Evolutionary conservation across 1,139 yeast genomes (phyloP).

Genomic region (Suhomyces kunorum): DNA sequence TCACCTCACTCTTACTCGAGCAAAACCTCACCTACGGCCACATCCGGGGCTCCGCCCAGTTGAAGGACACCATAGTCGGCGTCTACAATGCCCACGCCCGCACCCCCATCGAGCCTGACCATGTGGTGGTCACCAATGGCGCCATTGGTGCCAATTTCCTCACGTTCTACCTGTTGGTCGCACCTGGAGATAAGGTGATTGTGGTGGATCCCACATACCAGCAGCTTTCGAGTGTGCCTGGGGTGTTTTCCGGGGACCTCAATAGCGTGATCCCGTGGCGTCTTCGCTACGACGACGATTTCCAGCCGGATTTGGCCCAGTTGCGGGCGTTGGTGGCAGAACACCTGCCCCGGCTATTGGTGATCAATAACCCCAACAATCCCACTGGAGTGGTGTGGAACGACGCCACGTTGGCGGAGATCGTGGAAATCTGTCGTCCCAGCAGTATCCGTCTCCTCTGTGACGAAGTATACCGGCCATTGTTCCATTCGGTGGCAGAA

Average conservation of each 20-base stretch:
- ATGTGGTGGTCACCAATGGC: slow-evolving; percentile 55
- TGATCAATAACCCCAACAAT: slow-evolving; percentile 57
- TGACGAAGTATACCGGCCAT: slow-evolving; percentile 61
- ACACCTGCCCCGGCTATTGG: slow-evolving; percentile 45
- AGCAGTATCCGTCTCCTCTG: slow-evolving; percentile 40
- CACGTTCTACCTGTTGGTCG: slow-evolving; percentile 47
- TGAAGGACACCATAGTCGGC: slow-evolving; percentile 37
- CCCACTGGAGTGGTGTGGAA: slow-evolving; percentile 55
- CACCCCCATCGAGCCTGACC: slow-evolving; percentile 22
- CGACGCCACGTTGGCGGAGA: slow-evolving; percentile 30
- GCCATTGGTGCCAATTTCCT: slow-evolving; percentile 62
- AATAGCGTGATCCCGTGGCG: slow-evolving; percentile 37
- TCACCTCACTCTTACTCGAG: slow-evolving; percentile 10
- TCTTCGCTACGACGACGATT: slow-evolving; percentile 35
- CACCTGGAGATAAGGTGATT: slow-evolving; percentile 50
- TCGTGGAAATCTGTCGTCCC: slow-evolving; percentile 41
- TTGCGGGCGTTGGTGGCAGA: slow-evolving; percentile 29
- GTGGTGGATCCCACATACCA: slow-evolving; percentile 56
- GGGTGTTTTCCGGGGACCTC: slow-evolving; percentile 44
- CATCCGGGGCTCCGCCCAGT: slow-evolving; percentile 47
- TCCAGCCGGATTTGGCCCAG: slow-evolving; percentile 37
- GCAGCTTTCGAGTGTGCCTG: slow-evolving; percentile 53
- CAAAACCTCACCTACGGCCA: slow-evolving; percentile 48
- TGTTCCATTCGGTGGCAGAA: slow-evolving; percentile 40
- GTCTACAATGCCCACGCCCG: slow-evolving; percentile 26